Conservation (phyloP, 2,329 filamentous ascomycete genomes). For the Neoscytalidium dimidiatum region DNA sequence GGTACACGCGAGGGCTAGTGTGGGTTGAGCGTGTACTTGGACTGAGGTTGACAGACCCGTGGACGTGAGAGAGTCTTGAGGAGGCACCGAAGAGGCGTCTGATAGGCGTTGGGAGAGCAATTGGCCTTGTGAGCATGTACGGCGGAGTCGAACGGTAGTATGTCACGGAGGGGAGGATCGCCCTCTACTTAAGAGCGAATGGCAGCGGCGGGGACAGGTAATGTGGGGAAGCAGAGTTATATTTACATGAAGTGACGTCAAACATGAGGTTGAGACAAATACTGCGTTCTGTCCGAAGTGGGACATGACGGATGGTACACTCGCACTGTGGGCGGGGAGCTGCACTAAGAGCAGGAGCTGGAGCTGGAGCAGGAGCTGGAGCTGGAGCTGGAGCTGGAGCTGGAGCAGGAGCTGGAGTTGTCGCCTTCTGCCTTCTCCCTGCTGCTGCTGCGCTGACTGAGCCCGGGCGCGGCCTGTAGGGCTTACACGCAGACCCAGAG, state of each 20-base stretch:
- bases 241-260: neutral
- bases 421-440: neutral
- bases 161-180: no score
- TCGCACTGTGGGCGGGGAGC: no score
- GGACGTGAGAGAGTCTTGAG: neutral
- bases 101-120: neutral
- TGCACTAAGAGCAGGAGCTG: no score
- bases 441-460: neutral
- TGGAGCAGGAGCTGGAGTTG: neutral
- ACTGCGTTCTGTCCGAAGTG: neutral
- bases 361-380: no score
- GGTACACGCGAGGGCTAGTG: neutral
- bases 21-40: neutral
- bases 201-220: neutral
- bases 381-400: neutral
- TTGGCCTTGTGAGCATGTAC: neutral
- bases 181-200: neutral
- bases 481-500: neutral
- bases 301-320: neutral
- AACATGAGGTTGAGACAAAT: neutral
- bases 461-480: neutral
- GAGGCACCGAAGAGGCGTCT: neutral
- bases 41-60: neutral
- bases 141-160: neutral
- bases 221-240: neutral